Conservation (phyloP, 202 grass and related monocot genomes). For the Alloteropsis angusta region DNA sequence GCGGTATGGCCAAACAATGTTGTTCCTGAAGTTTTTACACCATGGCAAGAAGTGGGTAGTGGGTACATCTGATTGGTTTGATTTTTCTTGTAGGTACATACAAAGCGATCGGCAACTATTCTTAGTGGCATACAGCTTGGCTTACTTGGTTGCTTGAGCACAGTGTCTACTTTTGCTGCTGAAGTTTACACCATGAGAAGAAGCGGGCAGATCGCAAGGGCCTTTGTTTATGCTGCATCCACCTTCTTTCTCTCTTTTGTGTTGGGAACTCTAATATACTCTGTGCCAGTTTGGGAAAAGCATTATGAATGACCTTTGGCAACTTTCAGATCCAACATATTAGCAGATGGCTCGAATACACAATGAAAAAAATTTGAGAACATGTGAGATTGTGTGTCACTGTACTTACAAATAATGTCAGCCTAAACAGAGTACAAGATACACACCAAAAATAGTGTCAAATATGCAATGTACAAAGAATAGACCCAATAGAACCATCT, state of each 20-base stretch:
- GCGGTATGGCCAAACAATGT: conserved; percentile 30
- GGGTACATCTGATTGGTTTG: neutral
- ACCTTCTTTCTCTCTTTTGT: conserved; percentile 52
- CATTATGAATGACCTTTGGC: conserved; percentile 12
- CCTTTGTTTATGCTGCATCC: conserved; percentile 38
- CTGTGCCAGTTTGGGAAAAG: conserved; percentile 48
- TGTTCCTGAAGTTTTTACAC: neutral
- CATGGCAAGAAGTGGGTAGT: neutral
- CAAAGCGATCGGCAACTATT: conserved; percentile 19
- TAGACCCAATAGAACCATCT: neutral
- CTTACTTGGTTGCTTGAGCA: conserved; percentile 86
- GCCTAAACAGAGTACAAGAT: neutral
- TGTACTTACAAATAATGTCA: neutral
- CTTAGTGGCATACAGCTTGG: conserved; percentile 55
- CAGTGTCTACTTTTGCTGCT: conserved; percentile 88
- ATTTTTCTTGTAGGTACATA: conserved; percentile 38
- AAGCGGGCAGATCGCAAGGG: conserved; percentile 42
- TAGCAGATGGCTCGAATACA: neutral
- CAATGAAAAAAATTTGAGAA: neutral
- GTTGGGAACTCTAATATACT: conserved; percentile 58
- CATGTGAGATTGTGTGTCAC: neutral
- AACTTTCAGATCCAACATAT: neutral
- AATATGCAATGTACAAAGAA: neutral
- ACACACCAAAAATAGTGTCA: neutral
- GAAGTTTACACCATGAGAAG: conserved; percentile 84